Conservation (phyloP, 306 rosid genomes). For the Myrica gale region DNA sequence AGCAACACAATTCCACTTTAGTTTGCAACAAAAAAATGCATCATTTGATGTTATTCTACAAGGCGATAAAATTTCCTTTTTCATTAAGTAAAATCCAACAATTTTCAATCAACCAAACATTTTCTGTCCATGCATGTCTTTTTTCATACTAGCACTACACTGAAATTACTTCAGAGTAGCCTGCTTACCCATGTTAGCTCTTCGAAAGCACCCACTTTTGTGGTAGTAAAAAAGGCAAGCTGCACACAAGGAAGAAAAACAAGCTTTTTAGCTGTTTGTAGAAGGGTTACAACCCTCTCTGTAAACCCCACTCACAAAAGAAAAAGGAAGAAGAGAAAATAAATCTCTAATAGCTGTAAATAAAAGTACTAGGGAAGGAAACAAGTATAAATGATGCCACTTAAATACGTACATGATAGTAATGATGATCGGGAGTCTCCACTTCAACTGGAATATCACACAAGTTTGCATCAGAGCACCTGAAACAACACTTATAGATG, state of each 20-base stretch:
- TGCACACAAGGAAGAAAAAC: constrained; percentile 37
- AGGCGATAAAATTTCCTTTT: not conserved
- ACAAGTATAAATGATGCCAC: constrained; percentile 2
- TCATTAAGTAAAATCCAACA: not conserved
- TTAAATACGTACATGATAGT: constrained; percentile 63
- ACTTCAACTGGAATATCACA: constrained; percentile 87
- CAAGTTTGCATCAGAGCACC: constrained; percentile 73
- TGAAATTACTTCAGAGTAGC: constrained; percentile 15
- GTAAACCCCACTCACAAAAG: not conserved
- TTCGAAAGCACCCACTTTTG: constrained; percentile 61
- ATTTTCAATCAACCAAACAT: not conserved
- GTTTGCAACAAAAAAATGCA: too few relatives aligned
- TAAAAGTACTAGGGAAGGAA: constrained; percentile 12
- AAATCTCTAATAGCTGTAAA: not conserved
- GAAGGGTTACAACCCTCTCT: not conserved
- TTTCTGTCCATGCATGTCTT: not conserved
- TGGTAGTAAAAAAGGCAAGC: constrained; percentile 85
- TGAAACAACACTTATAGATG: constrained; percentile 23
- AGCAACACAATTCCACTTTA: too few relatives aligned
- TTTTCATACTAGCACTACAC: not conserved
- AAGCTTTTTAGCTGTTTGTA: constrained; percentile 8
- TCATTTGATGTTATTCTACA: not conserved
- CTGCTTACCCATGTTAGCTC: constrained; percentile 91
- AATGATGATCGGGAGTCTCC: constrained; percentile 94
- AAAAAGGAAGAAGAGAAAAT: not conserved